phyloP scores from a whole-genome alignment of 768 basidiomycete species.

The Trametes meyenii region DNA sequence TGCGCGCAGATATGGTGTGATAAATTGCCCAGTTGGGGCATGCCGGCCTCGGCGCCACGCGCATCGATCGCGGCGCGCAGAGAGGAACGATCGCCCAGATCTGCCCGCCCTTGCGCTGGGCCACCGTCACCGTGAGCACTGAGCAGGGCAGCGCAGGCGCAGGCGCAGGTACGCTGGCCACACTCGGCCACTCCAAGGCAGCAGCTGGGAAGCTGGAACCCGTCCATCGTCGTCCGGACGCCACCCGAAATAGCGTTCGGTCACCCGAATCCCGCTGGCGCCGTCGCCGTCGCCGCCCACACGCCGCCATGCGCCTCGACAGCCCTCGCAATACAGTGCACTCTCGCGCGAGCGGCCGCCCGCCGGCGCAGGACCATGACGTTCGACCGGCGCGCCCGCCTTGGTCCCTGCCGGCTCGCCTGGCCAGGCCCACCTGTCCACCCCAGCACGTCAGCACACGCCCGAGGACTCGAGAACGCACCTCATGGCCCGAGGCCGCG shows the following conservation, averaged over 20 bases:
- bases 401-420: not conserved
- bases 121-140: too few species aligned
- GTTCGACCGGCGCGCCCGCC: slow-evolving; percentile 1
- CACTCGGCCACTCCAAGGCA: not conserved
- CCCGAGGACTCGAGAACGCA: not conserved
- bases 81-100: slow-evolving; percentile 2
- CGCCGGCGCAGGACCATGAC: not conserved
- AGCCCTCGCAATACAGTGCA: not conserved
- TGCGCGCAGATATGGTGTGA: slow-evolving; percentile 17
- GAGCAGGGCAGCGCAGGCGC: too few species aligned
- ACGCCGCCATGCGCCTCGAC: not conserved
- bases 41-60: slow-evolving; percentile 10
- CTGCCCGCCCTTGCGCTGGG: not conserved
- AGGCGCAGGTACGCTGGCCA: not conserved
- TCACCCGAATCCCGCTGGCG: not conserved
- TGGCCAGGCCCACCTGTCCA: not conserved
- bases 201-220: not conserved
- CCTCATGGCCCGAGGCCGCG: not conserved
- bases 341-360: not conserved
- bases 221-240: not conserved
- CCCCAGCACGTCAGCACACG: not conserved
- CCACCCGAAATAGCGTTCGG: slow-evolving; percentile 16
- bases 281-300: not conserved
- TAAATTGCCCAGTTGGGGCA: slow-evolving; percentile 6
- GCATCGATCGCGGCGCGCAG: not conserved